phyloP scores from a whole-genome alignment of 176 grass and related monocot species.

The Stipa capillata region DNA sequence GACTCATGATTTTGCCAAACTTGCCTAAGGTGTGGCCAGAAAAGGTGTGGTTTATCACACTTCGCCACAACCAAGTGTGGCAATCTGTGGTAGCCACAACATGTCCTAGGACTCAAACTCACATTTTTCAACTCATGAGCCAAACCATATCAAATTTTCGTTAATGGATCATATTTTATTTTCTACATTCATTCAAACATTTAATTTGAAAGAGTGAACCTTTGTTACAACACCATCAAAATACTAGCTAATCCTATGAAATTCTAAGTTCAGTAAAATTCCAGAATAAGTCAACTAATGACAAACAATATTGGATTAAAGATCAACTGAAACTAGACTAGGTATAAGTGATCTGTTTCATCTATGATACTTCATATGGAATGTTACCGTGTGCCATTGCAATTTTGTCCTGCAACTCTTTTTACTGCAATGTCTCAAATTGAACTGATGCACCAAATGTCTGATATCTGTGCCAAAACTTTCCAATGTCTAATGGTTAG shows the following conservation, averaged over 20 bases:
- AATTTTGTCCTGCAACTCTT: neutral
- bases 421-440: neutral
- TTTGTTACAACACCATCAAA: neutral
- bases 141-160: neutral
- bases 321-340: conserved; percentile 5
- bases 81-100: neutral
- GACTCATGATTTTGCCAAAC: neutral
- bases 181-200: neutral
- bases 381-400: neutral
- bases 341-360: neutral
- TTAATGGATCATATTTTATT: neutral
- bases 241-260: neutral
- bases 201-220: neutral
- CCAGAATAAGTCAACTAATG: neutral
- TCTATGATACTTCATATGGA: neutral
- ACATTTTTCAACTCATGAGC: neutral
- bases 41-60: neutral
- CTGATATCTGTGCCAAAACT: neutral
- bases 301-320: neutral
- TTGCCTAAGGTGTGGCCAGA: neutral
- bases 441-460: neutral
- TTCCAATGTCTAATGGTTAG: neutral
- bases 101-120: too few relatives aligned
- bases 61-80: neutral
- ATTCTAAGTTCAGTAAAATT: neutral